A percentile compares a stretch with the other conserved stretches of the same genome.
phyloP scores from a whole-genome alignment of 495 filamentous ascomycete genomes.

The Penicillium canescens region DNA sequence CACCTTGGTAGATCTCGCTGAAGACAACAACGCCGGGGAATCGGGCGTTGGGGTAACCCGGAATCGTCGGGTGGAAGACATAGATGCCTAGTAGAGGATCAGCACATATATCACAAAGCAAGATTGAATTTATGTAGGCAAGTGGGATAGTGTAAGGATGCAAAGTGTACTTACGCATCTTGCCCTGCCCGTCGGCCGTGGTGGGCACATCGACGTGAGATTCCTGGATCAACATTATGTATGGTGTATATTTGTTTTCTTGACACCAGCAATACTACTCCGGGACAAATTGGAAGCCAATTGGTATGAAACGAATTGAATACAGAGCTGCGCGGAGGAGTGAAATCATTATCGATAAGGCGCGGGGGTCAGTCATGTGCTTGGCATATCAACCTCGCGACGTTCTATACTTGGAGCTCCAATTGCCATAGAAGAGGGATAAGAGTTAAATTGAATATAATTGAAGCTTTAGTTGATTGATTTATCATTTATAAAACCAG shows the following conservation, averaged over 20 bases:
- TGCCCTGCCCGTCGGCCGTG: slow-evolving; percentile 57
- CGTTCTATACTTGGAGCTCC: background rate
- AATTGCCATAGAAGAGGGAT: too few relatives aligned
- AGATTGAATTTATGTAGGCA: background rate
- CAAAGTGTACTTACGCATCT: slow-evolving; percentile 55
- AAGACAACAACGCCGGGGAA: slow-evolving; percentile 93
- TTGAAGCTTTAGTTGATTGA: background rate
- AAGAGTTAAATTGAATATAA: too few relatives aligned
- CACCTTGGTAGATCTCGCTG: slow-evolving; percentile 96
- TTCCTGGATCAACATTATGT: slow-evolving; percentile 68
- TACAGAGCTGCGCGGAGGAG: background rate
- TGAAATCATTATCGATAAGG: slow-evolving; percentile 6
- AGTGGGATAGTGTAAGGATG: background rate
- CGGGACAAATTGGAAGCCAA: background rate
- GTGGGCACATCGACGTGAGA: slow-evolving; percentile 66
- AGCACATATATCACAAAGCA: slow-evolving; percentile 1
- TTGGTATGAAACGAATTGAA: background rate
- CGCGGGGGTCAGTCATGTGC: slow-evolving; percentile 13
- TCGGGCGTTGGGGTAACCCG: slow-evolving; percentile 80
- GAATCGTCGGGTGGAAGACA: slow-evolving; percentile 82
- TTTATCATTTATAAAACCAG: background rate
- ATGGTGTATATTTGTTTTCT: background rate
- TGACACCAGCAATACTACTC: background rate
- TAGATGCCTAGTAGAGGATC: slow-evolving; percentile 65
- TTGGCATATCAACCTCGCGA: background rate